Percentiles rank a stretch among this genome's conserved stretches.
Evolutionary conservation across 1,284 basidiomycete species (phyloP).

Genomic region (Rhodotorula mucilaginosa): DNA sequence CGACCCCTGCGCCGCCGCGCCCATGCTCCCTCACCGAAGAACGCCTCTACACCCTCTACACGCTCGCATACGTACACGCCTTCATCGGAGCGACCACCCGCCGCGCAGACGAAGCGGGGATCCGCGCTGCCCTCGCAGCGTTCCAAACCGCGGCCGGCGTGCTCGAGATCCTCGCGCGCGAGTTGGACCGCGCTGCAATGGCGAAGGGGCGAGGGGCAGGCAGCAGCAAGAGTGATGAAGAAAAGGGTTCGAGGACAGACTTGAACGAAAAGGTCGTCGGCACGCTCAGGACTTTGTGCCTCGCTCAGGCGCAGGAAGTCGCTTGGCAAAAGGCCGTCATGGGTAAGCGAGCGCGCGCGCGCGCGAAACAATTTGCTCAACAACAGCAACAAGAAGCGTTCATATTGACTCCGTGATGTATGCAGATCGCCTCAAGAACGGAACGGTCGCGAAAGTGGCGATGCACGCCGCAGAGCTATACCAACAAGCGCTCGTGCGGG

Average conservation of each 20-base stretch:
- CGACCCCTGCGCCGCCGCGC: conserved; percentile 19
- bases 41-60: conserved; percentile 72
- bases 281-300: conserved; percentile 71
- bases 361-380: too few relatives aligned
- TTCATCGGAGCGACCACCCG: conserved; percentile 66
- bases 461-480: conserved; percentile 71
- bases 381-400: too few relatives aligned
- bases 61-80: conserved; percentile 76
- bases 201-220: conserved; percentile 52
- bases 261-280: conserved; percentile 64
- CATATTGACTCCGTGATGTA: too few relatives aligned
- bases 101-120: conserved; percentile 67
- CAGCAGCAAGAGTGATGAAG: neutral
- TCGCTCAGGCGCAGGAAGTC: conserved; percentile 95
- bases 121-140: conserved; percentile 64
- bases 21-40: conserved; percentile 70
- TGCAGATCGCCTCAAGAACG: conserved; percentile 73
- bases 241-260: conserved; percentile 53
- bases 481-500: conserved; percentile 53
- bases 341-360: conserved; percentile 53
- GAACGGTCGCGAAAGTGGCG: conserved; percentile 80
- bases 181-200: neutral
- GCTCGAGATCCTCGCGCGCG: neutral
- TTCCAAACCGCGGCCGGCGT: conserved; percentile 55
- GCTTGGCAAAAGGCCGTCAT: conserved; percentile 90